Conservation (phyloP, 257 asterid species). For the Scutellaria baicalensis region DNA sequence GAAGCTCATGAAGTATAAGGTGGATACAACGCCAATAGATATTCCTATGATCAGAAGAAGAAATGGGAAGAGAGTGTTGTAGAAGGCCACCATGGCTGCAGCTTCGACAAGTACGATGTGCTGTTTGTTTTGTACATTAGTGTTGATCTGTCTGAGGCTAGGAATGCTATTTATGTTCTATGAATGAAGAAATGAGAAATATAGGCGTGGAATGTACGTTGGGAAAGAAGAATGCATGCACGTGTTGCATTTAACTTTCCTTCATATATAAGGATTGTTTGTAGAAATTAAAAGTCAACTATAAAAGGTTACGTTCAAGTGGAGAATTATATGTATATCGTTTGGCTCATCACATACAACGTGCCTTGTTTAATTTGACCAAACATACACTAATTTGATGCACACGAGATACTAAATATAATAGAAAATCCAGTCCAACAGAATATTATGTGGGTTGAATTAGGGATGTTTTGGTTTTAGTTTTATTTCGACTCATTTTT, state of each 20-base stretch:
- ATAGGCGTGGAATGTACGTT: slow-evolving; percentile 16
- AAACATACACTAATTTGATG: too few species aligned
- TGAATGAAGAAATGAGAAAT: neutral
- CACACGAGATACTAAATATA: too few species aligned
- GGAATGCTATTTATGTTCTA: neutral
- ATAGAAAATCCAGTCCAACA: too few species aligned
- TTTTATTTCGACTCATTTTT: too few species aligned
- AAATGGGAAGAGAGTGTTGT: slow-evolving; percentile 16
- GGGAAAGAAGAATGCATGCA: slow-evolving; percentile 12
- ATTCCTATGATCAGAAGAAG: slow-evolving; percentile 40
- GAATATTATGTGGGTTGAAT: too few species aligned
- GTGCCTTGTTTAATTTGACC: too few species aligned
- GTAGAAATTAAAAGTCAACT: slow-evolving; percentile 4
- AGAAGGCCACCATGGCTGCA: neutral
- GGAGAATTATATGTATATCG: too few species aligned
- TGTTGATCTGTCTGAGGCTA: too few species aligned
- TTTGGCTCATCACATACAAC: too few species aligned
- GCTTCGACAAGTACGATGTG: neutral
- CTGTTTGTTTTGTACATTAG: too few species aligned
- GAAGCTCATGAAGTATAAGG: slow-evolving; percentile 26
- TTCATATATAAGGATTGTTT: slow-evolving; percentile 3
- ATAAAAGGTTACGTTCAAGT: too few species aligned
- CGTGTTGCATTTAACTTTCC: slow-evolving; percentile 8
- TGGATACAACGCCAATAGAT: slow-evolving; percentile 36
- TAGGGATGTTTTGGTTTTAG: too few species aligned